phyloP scores from a whole-genome alignment of 1,284 basidiomycete species.

The Thecaphora frezii region DNA sequence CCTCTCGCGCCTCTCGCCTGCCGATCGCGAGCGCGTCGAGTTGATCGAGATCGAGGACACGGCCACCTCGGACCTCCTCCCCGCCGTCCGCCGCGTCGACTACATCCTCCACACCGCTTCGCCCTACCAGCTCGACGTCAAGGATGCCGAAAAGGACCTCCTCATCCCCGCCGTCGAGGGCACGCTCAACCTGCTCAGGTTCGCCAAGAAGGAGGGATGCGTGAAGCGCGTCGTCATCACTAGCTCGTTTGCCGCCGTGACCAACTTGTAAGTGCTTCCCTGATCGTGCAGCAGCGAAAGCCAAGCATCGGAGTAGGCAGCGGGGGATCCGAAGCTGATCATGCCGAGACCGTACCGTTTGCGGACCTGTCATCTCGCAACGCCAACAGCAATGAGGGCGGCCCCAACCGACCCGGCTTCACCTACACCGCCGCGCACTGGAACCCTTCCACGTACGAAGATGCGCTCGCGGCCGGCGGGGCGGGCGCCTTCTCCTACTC shows the following conservation, averaged over 20 bases:
- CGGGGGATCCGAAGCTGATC: too few species aligned
- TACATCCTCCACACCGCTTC: slow-evolving; percentile 41
- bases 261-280: slow-evolving; percentile 19
- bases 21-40: slow-evolving; percentile 38
- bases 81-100: slow-evolving; percentile 49
- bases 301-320: too few species aligned
- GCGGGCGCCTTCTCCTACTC: slow-evolving; percentile 47
- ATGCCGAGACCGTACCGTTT: too few species aligned
- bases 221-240: slow-evolving; percentile 55
- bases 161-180: slow-evolving; percentile 59
- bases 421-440: slow-evolving; percentile 44
- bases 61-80: slow-evolving; percentile 52
- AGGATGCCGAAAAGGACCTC: slow-evolving; percentile 56
- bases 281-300: neutral
- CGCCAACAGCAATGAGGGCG: slow-evolving; percentile 21
- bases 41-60: slow-evolving; percentile 55
- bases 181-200: slow-evolving; percentile 52
- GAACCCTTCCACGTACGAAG: slow-evolving; percentile 43
- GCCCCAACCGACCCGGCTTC: slow-evolving; percentile 46
- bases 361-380: neutral
- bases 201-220: slow-evolving; percentile 41
- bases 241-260: slow-evolving; percentile 51
- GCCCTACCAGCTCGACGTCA: slow-evolving; percentile 49
- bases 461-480: slow-evolving; percentile 38
- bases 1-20: slow-evolving; percentile 22